phyloP scores from a whole-genome alignment of 2,329 filamentous ascomycete species.

The Alternaria triticina region DNA sequence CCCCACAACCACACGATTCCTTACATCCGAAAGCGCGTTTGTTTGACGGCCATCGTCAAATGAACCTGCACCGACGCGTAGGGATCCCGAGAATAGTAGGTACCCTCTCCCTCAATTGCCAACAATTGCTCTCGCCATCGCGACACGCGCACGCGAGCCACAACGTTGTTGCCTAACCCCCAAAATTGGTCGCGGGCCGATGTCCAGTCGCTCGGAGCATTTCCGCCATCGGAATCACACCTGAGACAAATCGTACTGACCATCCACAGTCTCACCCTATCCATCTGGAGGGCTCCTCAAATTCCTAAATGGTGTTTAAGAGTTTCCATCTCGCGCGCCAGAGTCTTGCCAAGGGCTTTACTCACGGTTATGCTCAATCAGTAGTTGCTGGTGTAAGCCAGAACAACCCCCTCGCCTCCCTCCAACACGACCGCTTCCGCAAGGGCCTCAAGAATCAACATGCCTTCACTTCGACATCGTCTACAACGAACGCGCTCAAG shows the following conservation, averaged over 20 bases:
- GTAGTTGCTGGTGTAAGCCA: constrained; percentile 86
- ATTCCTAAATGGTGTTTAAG: constrained; percentile 86
- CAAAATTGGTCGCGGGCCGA: constrained; percentile 11
- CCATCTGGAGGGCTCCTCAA: constrained; percentile 66
- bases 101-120: constrained; percentile 17
- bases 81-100: constrained; percentile 67
- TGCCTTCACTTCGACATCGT: constrained; percentile 67
- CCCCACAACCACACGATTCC: constrained; percentile 18
- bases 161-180: constrained; percentile 27
- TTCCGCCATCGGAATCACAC: constrained; percentile 21
- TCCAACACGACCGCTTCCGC: constrained; percentile 56
- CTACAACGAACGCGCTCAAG: constrained; percentile 48
- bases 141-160: constrained; percentile 17
- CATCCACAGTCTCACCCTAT: constrained; percentile 55
- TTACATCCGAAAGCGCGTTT: constrained; percentile 72
- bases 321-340: constrained; percentile 89
- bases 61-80: constrained; percentile 87
- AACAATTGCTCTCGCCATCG: constrained; percentile 6
- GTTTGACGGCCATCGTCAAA: constrained; percentile 93
- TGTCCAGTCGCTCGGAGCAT: constrained; percentile 18
- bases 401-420: constrained; percentile 61
- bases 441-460: constrained; percentile 69
- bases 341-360: constrained; percentile 95
- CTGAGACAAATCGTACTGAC: constrained; percentile 21
- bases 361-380: constrained; percentile 97